Evolutionary conservation across 2,329 filamentous ascomycete genomes (phyloP).

Genomic region (Aspergillus fumigatus): DNA sequence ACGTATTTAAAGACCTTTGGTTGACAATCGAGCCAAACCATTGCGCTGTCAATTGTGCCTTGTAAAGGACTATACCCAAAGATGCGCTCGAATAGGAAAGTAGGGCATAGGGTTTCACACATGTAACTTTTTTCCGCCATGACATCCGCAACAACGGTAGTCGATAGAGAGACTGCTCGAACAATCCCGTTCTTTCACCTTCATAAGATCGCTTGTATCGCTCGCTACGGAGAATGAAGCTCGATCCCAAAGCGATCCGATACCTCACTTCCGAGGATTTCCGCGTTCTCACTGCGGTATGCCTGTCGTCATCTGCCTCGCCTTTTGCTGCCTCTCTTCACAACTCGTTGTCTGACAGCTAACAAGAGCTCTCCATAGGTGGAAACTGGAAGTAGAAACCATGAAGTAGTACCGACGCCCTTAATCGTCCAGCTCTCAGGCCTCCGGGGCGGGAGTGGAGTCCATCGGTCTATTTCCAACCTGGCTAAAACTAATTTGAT

Average conservation of each 20-base stretch:
- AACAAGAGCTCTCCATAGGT: constrained; percentile 55
- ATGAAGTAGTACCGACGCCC: constrained; percentile 90
- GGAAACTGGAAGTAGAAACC: constrained; percentile 90
- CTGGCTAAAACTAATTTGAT: constrained; percentile 91
- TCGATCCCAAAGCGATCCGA: constrained; percentile 89
- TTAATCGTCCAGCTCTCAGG: constrained; percentile 81
- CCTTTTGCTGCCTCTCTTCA: constrained; percentile 15
- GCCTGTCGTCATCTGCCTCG: constrained; percentile 30
- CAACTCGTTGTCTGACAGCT: constrained; percentile 31
- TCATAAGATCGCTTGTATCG: not conserved
- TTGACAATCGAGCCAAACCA: not conserved
- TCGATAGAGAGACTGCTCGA: not conserved
- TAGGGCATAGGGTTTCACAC: constrained; percentile 38
- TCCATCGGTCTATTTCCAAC: constrained; percentile 81
- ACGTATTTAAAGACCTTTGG: not conserved
- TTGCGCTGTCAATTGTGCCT: not conserved
- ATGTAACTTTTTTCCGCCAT: constrained; percentile 29
- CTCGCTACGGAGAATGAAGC: constrained; percentile 63
- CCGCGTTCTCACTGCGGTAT: constrained; percentile 86
- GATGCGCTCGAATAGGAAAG: constrained; percentile 22
- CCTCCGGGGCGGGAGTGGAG: constrained; percentile 70
- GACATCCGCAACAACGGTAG: constrained; percentile 9
- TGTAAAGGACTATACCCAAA: not conserved
- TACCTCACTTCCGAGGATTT: constrained; percentile 92
- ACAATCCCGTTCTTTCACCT: constrained; percentile 2